phyloP scores from a whole-genome alignment of 75 land plant genomes.

The Selaginella tamariscina region DNA sequence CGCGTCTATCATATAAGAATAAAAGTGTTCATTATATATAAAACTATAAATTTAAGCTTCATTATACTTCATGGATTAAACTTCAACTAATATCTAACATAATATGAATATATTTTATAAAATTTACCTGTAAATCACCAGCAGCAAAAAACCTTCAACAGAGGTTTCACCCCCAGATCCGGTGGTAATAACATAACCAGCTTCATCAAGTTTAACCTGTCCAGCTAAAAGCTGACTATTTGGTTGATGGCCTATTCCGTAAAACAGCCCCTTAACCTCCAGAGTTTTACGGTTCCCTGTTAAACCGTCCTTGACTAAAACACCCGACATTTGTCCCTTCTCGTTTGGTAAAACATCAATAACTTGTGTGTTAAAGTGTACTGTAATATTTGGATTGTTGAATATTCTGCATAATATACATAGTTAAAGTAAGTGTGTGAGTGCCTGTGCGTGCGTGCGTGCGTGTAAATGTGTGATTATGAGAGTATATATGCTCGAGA shows the following conservation, averaged over 20 bases:
- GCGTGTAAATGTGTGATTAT: too few relatives aligned
- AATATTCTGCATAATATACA: constrained; percentile 67
- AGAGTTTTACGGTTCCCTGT: constrained; percentile 53
- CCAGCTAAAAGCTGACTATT: constrained; percentile 84
- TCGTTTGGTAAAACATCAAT: constrained; percentile 71
- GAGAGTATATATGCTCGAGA: too few relatives aligned
- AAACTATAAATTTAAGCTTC: too few relatives aligned
- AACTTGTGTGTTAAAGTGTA: constrained; percentile 79
- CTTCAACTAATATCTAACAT: too few relatives aligned
- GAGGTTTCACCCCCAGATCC: constrained; percentile 66
- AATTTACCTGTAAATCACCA: constrained; percentile 90
- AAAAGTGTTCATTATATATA: neutral
- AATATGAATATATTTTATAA: too few relatives aligned
- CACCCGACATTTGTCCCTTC: constrained; percentile 84
- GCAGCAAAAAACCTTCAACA: constrained; percentile 89
- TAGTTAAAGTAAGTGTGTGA: too few relatives aligned
- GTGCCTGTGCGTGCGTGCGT: too few relatives aligned
- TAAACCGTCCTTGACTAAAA: constrained; percentile 34
- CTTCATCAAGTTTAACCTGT: constrained; percentile 68
- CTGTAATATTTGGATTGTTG: constrained; percentile 78
- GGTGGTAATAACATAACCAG: constrained; percentile 70
- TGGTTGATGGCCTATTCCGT: constrained; percentile 94
- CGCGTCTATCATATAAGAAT: too few relatives aligned
- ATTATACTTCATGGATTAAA: too few relatives aligned
- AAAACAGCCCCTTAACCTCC: constrained; percentile 73